Base-by-base conservation (phyloP, 768 basidiomycete genomes). In the Coprinopsis sp. region DNA sequence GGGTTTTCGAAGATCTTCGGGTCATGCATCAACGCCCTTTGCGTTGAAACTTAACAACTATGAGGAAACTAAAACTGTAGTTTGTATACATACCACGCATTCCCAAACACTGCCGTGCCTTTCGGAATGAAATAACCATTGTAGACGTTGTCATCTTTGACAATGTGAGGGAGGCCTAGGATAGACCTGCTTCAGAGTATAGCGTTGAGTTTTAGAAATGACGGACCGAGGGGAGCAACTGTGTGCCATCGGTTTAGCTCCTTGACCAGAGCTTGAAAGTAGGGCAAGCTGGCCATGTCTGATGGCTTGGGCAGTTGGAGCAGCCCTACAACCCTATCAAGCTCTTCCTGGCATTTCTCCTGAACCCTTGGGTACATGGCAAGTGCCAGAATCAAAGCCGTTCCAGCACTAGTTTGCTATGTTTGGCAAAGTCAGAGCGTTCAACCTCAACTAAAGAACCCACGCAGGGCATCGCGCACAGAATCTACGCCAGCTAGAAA, bases 1-100 rank as follows among this genome's bases (percentile, higher is more conserved):
- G 82, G 64, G 46, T 79, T 62, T 0, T 72, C 70, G 57, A 70
- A 85, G 8, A 77, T 57, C 3, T 47, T 57, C 37, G 78, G 73
- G 48, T 82, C 70, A 4, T 68, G 76, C n/a, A 72, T 63, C 31
- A 70, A 67, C 0, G 69, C 63, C 70, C 78, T 80, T 43, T 14
- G 27, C 30, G n/a, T 47, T 16, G 22, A 23, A 23, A 39, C 6
- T 18, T 7, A 10, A 18, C 5, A 39, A 8, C 18, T 8, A 23
- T 16, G 22, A 16, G 10, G 6, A 21, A 10, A 18, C 22, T 12
- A 6, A 10, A 21, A 18, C 7, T 12, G 19, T 13, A 6, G 13
- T 22, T 6, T 5, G 22, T 10, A 4, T 11, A 39, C 37, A 19
- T 8, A 39, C 37, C 37, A 39, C 10, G 22, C 7, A 24, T 39